A percentile compares a stretch with the other conserved stretches of the same genome.
Evolutionary conservation across 768 basidiomycete genomes (phyloP).

Genomic region (Phlebiopsis flavidoalba): DNA sequence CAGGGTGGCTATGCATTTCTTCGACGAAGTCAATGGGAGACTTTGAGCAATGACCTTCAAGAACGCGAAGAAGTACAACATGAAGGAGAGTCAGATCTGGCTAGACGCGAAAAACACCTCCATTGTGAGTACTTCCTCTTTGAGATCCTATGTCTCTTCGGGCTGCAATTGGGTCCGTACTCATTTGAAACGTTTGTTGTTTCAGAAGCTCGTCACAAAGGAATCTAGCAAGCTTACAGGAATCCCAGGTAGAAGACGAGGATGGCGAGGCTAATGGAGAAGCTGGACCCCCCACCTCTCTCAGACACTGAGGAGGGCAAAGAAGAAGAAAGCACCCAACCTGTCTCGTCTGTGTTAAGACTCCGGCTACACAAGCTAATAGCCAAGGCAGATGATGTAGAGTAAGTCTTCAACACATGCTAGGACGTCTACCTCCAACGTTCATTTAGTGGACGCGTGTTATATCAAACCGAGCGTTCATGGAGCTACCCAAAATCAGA

Average conservation of each 20-base stretch:
- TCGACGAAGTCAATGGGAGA: conserved; percentile 66
- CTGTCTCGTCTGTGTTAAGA: conserved; percentile 62
- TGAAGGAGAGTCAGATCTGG: conserved; percentile 74
- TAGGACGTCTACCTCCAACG: not conserved
- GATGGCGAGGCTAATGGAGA: conserved; percentile 27
- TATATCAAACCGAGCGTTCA: conserved; percentile 71
- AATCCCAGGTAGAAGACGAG: conserved; percentile 22
- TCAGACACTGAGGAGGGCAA: conserved; percentile 39
- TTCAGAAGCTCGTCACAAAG: conserved; percentile 42
- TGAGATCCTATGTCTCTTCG: too few species aligned
- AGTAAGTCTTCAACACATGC: conserved; percentile 36
- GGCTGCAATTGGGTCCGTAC: not conserved
- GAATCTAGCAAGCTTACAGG: conserved; percentile 44
- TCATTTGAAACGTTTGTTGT: not conserved
- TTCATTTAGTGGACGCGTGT: conserved; percentile 53
- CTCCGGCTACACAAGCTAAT: conserved; percentile 66
- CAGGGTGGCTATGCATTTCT: conserved; percentile 49
- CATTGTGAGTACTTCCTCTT: conserved; percentile 46
- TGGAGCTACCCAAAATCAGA: conserved; percentile 79
- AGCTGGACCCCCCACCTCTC: too few species aligned
- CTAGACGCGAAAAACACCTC: conserved; percentile 75
- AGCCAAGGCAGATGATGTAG: conserved; percentile 64
- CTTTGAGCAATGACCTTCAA: conserved; percentile 73
- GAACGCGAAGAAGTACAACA: conserved; percentile 81
- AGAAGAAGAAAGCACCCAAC: conserved; percentile 55